These are phyloP conservation scores for Ecytonucleospora hepatopenaei DNA, from an alignment of 371 early-diverging fungal species.

Conservation along the genomic window DNA sequence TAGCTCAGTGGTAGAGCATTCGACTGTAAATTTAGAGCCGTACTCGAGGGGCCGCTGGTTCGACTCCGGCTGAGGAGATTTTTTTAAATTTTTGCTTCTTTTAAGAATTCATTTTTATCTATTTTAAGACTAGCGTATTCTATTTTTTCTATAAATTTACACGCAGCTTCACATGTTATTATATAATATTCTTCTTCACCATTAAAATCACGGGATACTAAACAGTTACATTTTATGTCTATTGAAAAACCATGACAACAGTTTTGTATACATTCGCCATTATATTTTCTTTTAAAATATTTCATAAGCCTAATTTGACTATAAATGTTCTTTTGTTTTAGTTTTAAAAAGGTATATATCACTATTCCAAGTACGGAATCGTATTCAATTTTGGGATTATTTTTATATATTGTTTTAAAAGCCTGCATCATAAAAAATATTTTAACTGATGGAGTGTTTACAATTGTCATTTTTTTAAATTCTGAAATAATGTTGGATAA, in stretches of 20 bases:
- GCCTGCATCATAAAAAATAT: constrained; percentile 14
- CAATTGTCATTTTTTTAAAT: constrained; percentile 4
- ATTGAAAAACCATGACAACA: constrained; percentile 28
- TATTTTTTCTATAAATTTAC: constrained; percentile 38
- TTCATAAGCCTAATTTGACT: constrained; percentile 20
- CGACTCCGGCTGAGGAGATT: constrained; percentile 56
- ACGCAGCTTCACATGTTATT: constrained; percentile 17
- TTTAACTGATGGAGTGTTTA: constrained; percentile 22
- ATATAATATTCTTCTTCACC: constrained; percentile 36
- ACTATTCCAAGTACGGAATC: constrained; percentile 13
- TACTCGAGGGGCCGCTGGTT: constrained; percentile 55
- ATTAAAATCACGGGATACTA: background rate
- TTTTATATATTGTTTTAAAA: constrained; percentile 6
- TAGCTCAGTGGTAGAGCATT: constrained; percentile 57
- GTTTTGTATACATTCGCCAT: background rate
- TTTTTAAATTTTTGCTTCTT: constrained; percentile 13
- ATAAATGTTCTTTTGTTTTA: constrained; percentile 19
- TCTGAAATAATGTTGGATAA: background rate
- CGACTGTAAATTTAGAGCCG: constrained; percentile 55
- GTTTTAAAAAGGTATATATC: constrained; percentile 29
- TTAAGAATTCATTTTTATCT: constrained; percentile 28
- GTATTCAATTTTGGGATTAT: constrained; percentile 1
- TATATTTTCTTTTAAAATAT: constrained; percentile 10
- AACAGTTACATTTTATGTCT: constrained; percentile 17
- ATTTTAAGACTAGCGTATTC: constrained; percentile 43